A percentile compares a stretch with the other conserved stretches of the same genome.
These are phyloP conservation scores for Penicillium oxalicum DNA, from an alignment of 2,329 filamentous ascomycete species.

Conservation along the genomic window DNA sequence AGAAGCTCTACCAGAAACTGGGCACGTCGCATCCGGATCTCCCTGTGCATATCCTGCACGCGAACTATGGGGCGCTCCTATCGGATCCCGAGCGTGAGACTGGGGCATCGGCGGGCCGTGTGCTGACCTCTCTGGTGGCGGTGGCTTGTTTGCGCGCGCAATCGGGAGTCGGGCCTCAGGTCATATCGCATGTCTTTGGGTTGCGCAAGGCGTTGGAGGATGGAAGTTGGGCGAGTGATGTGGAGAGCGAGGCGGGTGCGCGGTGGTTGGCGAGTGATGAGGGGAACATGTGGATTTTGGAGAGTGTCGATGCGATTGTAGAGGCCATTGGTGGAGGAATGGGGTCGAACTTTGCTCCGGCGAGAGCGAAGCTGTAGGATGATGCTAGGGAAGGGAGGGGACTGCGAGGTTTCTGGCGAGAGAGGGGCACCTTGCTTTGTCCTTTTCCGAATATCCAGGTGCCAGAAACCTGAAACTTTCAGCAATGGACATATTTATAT, in stretches of 20 bases:
- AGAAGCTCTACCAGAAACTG: conserved; percentile 65
- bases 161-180: conserved; percentile 76
- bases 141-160: conserved; percentile 70
- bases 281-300: conserved; percentile 58
- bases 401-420: not conserved
- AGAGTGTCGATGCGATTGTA: conserved; percentile 57
- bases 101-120: conserved; percentile 54
- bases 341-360: conserved; percentile 54
- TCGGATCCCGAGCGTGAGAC: conserved; percentile 54
- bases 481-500: too few species aligned
- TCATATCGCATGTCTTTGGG: conserved; percentile 74
- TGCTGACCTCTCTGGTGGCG: conserved; percentile 67
- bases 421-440: not conserved
- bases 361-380: conserved; percentile 28
- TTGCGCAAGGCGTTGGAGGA: conserved; percentile 69
- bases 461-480: too few species aligned
- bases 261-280: conserved; percentile 61
- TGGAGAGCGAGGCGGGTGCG: conserved; percentile 47
- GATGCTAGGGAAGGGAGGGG: not conserved
- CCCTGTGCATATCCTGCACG: conserved; percentile 70
- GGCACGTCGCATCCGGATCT: conserved; percentile 73
- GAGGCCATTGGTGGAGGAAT: conserved; percentile 41
- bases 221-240: conserved; percentile 37
- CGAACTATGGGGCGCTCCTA: conserved; percentile 68
- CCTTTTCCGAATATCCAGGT: too few species aligned